phyloP scores from a whole-genome alignment of 2,329 filamentous ascomycete genomes.

The Neurospora sp. region DNA sequence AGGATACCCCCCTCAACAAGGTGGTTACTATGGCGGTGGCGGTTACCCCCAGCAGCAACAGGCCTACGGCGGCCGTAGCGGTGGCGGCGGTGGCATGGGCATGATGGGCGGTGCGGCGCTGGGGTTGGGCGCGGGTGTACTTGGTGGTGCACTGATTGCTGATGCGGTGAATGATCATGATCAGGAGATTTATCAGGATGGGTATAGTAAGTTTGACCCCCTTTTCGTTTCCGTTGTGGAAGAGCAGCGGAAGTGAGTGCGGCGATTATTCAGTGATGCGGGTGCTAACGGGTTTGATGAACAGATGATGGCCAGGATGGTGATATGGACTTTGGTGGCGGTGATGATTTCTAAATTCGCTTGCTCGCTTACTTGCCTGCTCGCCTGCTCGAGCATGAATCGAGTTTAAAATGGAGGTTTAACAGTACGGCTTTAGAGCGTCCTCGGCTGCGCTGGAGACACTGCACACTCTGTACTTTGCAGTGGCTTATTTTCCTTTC shows the following conservation, averaged over 20 bases:
- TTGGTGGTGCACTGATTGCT: slow-evolving; percentile 67
- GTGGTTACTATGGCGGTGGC: slow-evolving; percentile 22
- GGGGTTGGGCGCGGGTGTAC: slow-evolving; percentile 69
- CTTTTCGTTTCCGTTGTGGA: too few species aligned
- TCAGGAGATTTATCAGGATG: slow-evolving; percentile 47
- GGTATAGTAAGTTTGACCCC: slow-evolving; percentile 24
- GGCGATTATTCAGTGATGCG: not conserved
- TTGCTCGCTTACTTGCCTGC: not conserved
- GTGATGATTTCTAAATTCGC: slow-evolving; percentile 9
- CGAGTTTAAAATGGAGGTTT: not conserved
- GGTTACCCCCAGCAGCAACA: slow-evolving; percentile 30
- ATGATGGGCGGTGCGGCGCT: slow-evolving; percentile 61
- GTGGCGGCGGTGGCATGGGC: slow-evolving; percentile 47
- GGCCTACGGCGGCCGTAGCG: slow-evolving; percentile 32
- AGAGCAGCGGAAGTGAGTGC: too few species aligned
- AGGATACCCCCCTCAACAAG: slow-evolving; percentile 29
- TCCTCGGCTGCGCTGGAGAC: not conserved
- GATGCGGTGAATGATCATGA: slow-evolving; percentile 56
- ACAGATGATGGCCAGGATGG: slow-evolving; percentile 25
- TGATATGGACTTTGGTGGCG: slow-evolving; percentile 23
- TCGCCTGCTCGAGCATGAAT: not conserved
- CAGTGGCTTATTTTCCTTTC: not conserved
- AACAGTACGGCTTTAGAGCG: not conserved
- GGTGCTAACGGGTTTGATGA: slow-evolving; percentile 12
- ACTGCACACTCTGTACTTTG: not conserved